Evolutionary conservation across 495 filamentous ascomycete genomes (phyloP).

Genomic region (Thozetella sp.): DNA sequence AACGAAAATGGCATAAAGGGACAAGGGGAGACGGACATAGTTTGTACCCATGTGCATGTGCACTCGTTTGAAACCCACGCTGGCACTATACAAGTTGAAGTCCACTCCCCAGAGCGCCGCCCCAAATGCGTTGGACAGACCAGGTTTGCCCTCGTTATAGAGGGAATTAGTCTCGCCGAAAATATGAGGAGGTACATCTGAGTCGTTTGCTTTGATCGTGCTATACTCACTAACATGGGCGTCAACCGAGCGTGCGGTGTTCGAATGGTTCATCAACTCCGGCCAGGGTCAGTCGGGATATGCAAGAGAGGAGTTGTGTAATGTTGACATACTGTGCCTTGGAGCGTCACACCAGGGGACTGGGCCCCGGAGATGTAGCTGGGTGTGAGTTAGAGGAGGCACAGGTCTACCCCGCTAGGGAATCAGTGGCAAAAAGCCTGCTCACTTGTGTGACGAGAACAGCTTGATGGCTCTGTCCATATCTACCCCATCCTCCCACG

Average conservation of each 20-base stretch:
- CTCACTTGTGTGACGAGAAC: conserved; percentile 68
- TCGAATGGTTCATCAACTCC: conserved; percentile 64
- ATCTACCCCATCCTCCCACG: conserved; percentile 56
- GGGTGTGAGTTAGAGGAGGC: conserved; percentile 12
- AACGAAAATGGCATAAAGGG: conserved; percentile 2
- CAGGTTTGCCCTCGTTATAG: conserved; percentile 63
- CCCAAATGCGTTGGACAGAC: conserved; percentile 69
- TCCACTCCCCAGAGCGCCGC: conserved; percentile 72
- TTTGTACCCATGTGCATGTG: conserved; percentile 71
- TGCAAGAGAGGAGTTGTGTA: background rate
- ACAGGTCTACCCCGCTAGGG: background rate
- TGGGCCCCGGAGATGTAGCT: conserved; percentile 69
- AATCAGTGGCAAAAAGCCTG: background rate
- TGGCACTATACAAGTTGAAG: conserved; percentile 63
- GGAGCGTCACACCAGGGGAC: conserved; percentile 63
- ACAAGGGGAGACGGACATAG: conserved; percentile 45
- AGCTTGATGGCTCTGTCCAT: conserved; percentile 48
- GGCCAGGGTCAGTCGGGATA: background rate
- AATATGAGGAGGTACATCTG: conserved; percentile 54
- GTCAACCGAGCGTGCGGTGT: conserved; percentile 49
- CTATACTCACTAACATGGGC: conserved; percentile 48
- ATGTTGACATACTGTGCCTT: conserved; percentile 36
- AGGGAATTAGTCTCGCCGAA: conserved; percentile 69
- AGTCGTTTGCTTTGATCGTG: conserved; percentile 28
- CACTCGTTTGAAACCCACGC: conserved; percentile 56